Evolutionary conservation across 345 rosid genomes (phyloP).

Genomic region (Salix brachista): DNA sequence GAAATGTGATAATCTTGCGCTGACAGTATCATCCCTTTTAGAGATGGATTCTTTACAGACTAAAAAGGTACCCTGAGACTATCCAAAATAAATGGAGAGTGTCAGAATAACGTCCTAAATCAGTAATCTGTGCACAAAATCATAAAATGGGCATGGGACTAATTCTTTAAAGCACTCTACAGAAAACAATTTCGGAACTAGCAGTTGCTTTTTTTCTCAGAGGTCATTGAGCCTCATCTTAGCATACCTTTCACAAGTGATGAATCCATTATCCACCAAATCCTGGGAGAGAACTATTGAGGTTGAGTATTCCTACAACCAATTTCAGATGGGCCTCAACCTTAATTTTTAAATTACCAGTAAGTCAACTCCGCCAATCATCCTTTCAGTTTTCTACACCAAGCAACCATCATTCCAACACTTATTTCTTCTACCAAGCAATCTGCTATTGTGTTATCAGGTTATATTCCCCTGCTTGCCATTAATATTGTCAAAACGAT

Average conservation of each 20-base stretch:
- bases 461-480: background rate
- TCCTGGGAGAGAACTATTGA: background rate
- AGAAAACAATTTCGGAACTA: background rate
- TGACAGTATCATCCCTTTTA: background rate
- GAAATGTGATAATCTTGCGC: background rate
- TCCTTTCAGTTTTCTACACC: background rate
- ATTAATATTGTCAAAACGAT: background rate
- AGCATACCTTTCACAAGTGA: background rate
- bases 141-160: background rate
- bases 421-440: background rate
- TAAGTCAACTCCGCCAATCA: background rate
- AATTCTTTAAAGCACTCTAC: background rate
- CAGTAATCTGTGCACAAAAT: background rate
- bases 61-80: background rate
- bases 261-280: background rate
- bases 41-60: background rate
- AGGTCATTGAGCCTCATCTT: background rate
- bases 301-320: background rate
- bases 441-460: background rate
- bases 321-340: background rate
- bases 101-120: background rate
- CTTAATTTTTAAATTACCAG: background rate
- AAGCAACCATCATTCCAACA: background rate
- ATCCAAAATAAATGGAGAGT: background rate
- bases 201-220: background rate